These are phyloP conservation scores for Sarocladiaceae sp. DNA, from an alignment of 2,329 filamentous ascomycete genomes.

Conservation along the genomic window DNA sequence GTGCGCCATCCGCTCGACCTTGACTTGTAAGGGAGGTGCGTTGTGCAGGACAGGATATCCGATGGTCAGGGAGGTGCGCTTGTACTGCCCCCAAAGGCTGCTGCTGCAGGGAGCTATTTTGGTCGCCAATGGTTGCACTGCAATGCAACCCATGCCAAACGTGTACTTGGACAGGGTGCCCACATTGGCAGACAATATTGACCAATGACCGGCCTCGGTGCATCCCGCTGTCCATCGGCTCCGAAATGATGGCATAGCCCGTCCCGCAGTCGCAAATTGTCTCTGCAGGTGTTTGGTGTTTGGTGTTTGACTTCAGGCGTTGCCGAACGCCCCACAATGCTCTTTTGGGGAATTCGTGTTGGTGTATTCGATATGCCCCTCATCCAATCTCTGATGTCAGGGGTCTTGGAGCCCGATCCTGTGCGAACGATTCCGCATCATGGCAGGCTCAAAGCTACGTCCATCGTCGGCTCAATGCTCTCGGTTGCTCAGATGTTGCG, in stretches of 20 bases:
- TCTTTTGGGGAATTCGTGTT: conserved; percentile 7
- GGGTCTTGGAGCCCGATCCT: background rate
- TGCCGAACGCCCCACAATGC: background rate
- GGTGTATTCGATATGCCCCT: background rate
- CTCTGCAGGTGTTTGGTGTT: background rate
- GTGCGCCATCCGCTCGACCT: no score
- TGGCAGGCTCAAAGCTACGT: conserved; percentile 1
- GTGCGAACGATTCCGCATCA: no score
- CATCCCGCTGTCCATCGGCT: background rate
- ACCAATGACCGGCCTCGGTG: conserved; percentile 2
- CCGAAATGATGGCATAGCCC: conserved; percentile 6
- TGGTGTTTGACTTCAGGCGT: conserved; percentile 1
- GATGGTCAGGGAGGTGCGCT: background rate
- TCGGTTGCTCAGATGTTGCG: no score
- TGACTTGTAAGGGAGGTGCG: no score
- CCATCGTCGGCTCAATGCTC: no score
- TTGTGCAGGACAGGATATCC: background rate
- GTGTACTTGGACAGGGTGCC: background rate
- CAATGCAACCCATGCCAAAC: background rate
- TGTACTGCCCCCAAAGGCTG: background rate
- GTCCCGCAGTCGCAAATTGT: background rate
- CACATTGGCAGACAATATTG: background rate
- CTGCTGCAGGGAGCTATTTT: background rate
- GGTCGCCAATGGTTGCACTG: conserved; percentile 2
- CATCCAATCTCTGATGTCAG: conserved; percentile 8